Base-by-base conservation (phyloP, 1,139 yeast genomes). In the Candida mesenterica region DNA sequence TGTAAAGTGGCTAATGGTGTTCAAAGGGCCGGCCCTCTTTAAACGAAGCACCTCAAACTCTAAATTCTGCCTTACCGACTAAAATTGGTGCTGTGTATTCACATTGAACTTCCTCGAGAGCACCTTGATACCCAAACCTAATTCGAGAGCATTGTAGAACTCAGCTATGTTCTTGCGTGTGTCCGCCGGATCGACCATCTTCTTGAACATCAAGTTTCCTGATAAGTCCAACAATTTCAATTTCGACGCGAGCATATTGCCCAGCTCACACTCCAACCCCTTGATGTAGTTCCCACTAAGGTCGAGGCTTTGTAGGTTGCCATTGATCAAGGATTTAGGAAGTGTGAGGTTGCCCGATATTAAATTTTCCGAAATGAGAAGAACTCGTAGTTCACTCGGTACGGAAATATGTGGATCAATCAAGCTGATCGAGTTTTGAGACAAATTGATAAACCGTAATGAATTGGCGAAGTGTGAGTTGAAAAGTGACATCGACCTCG, bases 131-230 rank as follows among this genome's bases (percentile, higher is more conserved):
- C 59, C 58, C n/a, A 62, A 41, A 5, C 53, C 49, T 2, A 15
- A 13, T 31, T 59, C 64, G 19, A 63, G 38, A 1, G 41, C 38
- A n/a, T 45, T 46, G 41, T 62, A 63, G 31, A 62, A 59, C 12
- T 43, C 40, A 5, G 39, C 44, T 5, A 49, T 40, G 22, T 45
- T 32, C 29, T 44, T 36, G 16, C 45, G 34, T 18, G 44, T 30
- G 5, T 43, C 45, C 3, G 22, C 29, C 4, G 38, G 33, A 2
- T 31, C 24, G 5, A 24, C 14, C 4, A 23, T 8, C 4, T 36
- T 31, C 29, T 49, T 48, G 28, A 48, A 38, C 4, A 54, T 37
- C 20, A 37, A 26, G 33, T 61, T 61, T 4, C 47, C 49, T 2
- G 55, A 43, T 25, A 62, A 38, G 33, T 57, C 48, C 18, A 60